Base-by-base conservation (phyloP, 371 early-diverging fungal species). In the Chytridium lagenaria region DNA sequence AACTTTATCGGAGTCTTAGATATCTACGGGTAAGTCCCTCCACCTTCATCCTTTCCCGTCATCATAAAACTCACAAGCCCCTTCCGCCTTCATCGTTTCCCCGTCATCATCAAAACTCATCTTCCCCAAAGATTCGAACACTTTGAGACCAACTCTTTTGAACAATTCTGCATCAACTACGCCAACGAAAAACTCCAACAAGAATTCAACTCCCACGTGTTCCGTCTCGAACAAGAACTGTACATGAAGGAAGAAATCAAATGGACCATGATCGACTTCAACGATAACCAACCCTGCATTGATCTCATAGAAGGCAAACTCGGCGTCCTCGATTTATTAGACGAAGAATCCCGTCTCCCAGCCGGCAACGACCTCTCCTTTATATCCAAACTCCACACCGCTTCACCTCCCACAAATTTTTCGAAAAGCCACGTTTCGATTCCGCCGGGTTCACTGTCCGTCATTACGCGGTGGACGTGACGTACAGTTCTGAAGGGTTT, bases 241-340 rank as follows among this genome's bases (percentile, higher is more conserved):
- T 99, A 99, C 79, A 89, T 94, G 22, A 89, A 92, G 36, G 97
- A 95, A 82, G 84, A 94, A 75, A 96, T 99, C 75, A 88, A 92
- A 74, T 98, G 90, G 70, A 81, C 93, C 92, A 90, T 83, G 71
- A 91, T 91, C 67, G 96, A 97, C 59, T 99, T 99, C 88, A 95
- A 95, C 66, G 99, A 99, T 84, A 96, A 99, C 79, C 96, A 98
- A 82, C 97, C 96, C n/a, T 98, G 99, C 85, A 99, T 99, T 74
- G 97, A 97, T 72, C 86, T 99, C 80, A 98, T 99, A 70, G 99
- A 99, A 83, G 92, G 92, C 73, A 92, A 90, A 77, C 87, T 95
- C 69, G 99, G 99, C 76, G 87, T 98, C 66, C 85, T 99, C 52
- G 89, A 93, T 26, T 87, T 98, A 61, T 85, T 99, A 52, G 99